Conservation (phyloP, 768 basidiomycete genomes). For the Pisolithus orientalis region DNA sequence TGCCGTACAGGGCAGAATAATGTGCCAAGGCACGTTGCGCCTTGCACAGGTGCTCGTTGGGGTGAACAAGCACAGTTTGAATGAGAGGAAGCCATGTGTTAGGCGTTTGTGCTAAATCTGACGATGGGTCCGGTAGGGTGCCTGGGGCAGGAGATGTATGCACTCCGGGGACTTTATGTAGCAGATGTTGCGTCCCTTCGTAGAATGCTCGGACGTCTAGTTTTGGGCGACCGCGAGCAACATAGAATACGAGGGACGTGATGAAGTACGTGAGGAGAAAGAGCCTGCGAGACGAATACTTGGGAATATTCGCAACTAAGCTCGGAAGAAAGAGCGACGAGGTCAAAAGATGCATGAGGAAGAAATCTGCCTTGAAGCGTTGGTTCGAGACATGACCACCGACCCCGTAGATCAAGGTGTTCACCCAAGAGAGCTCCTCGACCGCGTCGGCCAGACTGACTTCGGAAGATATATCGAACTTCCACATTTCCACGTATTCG, state of each 20-base stretch:
- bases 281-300: conserved; percentile 18
- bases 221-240: conserved; percentile 28
- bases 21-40: conserved; percentile 19
- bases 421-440: conserved; percentile 57
- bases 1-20: conserved; percentile 17
- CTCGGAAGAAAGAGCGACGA: conserved; percentile 58
- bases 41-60: conserved; percentile 23
- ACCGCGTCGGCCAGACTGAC: conserved; percentile 43
- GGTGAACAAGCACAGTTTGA: conserved; percentile 27
- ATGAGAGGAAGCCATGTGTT: conserved; percentile 33
- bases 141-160: conserved; percentile 1
- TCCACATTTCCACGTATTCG: conserved; percentile 43
- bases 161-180: conserved; percentile 10
- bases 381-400: conserved; percentile 41
- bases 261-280: conserved; percentile 26
- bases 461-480: conserved; percentile 30
- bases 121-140: conserved; percentile 3
- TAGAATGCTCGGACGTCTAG: conserved; percentile 29
- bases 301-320: conserved; percentile 31
- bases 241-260: conserved; percentile 22
- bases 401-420: conserved; percentile 52
- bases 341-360: conserved; percentile 66
- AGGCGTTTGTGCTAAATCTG: conserved; percentile 17
- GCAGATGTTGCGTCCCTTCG: conserved; percentile 14
- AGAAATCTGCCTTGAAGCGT: conserved; percentile 62